Base-by-base conservation (phyloP, 495 filamentous ascomycete genomes). In the Aspergillus bridgeri region DNA sequence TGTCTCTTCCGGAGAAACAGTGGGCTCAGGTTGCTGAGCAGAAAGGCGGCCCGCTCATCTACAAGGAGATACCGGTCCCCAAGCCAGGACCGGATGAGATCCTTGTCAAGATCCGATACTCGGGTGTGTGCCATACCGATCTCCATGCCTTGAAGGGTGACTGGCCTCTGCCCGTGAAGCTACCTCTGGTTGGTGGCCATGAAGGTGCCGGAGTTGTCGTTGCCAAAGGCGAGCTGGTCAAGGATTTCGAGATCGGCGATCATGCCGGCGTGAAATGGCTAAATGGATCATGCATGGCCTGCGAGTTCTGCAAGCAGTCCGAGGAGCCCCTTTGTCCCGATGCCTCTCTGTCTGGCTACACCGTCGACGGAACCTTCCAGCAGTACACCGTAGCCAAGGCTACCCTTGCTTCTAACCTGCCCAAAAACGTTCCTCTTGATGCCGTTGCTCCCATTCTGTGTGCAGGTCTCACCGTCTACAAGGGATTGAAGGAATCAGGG, bases 381-480 rank as follows among this genome's bases (percentile, higher is more conserved):
- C 86, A 97, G 76, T 96, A 96, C 75, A 81, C 82, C 70, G 85
- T 96, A 64, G 92, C 81, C 53, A 95, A 96, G 70, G 91, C 91
- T 3, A 82, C 85, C 17, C 88, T 95, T 69, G 84, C 91, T 5
- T 89, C 90, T 17, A 83, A 85, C 48, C 85, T 97, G 54, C 89
- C 89, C 43, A 87, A 93, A 64, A 80, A 86, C 3, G 75, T 87
- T 48, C 76, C 84, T 48, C 85, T 96, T 21, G 92, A 92, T 64
- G 89, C 82, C 18, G 79, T 91, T 25, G 83, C 92, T 11, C 91
- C 91, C 21, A 84, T 95, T 48, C 82, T 96, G 13, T 94, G 90
- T 67, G 91, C 90, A 53, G 91, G 91, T 69, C 86, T 96, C 68
- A 96, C 92, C 20, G 91, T 94, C 61, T 96, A 96, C 79, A 96